Evolutionary conservation across 495 filamentous ascomycete genomes (phyloP).

Genomic region (Cairneyella variabilis): DNA sequence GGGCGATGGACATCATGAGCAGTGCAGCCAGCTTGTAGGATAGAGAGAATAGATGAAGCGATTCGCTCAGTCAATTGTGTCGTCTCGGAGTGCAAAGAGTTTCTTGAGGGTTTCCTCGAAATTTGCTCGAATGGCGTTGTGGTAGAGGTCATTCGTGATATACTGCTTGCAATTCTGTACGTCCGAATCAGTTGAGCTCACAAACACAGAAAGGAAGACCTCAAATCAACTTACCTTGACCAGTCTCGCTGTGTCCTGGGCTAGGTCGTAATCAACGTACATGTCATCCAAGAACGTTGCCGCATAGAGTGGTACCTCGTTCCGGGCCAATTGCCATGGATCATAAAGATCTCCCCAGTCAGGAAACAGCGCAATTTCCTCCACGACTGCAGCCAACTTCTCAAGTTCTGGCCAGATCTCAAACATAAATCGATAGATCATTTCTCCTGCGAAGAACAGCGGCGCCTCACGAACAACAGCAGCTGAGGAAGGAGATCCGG

Average conservation of each 20-base stretch:
- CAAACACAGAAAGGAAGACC: neutral
- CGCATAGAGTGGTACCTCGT: conserved; percentile 85
- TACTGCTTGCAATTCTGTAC: conserved; percentile 63
- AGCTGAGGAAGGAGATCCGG: conserved; percentile 15
- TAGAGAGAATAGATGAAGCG: too few species aligned
- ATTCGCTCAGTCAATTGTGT: conserved; percentile 58
- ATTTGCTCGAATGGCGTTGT: conserved; percentile 71
- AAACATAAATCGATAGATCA: conserved; percentile 84
- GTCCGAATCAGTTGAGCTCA: neutral
- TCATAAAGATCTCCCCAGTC: conserved; percentile 80
- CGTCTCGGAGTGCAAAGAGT: conserved; percentile 68
- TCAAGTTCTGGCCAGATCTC: conserved; percentile 68
- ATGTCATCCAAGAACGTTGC: conserved; percentile 88
- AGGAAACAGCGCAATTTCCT: conserved; percentile 59
- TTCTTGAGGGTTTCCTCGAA: conserved; percentile 69
- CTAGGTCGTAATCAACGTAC: conserved; percentile 81
- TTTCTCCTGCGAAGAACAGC: conserved; percentile 85
- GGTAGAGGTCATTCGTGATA: conserved; percentile 82
- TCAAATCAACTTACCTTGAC: conserved; percentile 44
- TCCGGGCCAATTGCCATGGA: conserved; percentile 56
- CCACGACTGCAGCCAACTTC: conserved; percentile 58
- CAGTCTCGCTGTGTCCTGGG: conserved; percentile 66
- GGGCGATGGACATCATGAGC: conserved; percentile 24
- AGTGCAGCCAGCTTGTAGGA: neutral
- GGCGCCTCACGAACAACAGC: conserved; percentile 42